phyloP scores from a whole-genome alignment of 495 filamentous ascomycete species.

The Chaetomium tenue region DNA sequence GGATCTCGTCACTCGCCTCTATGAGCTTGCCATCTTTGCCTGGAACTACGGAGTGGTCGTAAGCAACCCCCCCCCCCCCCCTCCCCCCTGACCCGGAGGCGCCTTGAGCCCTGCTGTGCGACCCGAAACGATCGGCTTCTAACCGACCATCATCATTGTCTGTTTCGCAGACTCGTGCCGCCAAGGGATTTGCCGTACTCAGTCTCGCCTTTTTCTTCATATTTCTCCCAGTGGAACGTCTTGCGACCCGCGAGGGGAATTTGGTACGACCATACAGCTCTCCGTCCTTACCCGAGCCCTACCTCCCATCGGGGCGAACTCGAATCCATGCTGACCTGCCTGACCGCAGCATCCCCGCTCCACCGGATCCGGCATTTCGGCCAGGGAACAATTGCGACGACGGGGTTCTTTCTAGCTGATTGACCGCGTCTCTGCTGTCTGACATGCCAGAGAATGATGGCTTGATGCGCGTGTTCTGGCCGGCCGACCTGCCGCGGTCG shows the following conservation, averaged over 20 bases:
- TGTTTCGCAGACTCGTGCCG: constrained; percentile 41
- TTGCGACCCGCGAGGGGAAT: constrained; percentile 46
- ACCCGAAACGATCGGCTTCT: background rate
- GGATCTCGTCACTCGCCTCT: constrained; percentile 92
- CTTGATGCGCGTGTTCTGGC: constrained; percentile 97
- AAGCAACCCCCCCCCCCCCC: constrained; percentile 43
- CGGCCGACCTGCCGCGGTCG: constrained; percentile 74
- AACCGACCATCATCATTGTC: constrained; percentile 10
- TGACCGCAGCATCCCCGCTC: constrained; percentile 75
- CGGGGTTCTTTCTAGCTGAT: constrained; percentile 82
- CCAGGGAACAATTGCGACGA: constrained; percentile 89
- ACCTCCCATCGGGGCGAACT: no score
- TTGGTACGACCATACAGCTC: constrained; percentile 38
- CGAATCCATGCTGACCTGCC: constrained; percentile 27
- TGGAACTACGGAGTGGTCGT: constrained; percentile 99
- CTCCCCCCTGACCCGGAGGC: background rate
- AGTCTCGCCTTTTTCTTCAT: constrained; percentile 45
- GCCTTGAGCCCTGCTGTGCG: background rate
- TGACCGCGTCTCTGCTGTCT: constrained; percentile 34
- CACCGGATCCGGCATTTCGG: constrained; percentile 79
- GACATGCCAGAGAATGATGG: constrained; percentile 92
- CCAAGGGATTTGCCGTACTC: constrained; percentile 45
- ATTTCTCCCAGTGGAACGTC: constrained; percentile 48
- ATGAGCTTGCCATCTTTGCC: constrained; percentile 94
- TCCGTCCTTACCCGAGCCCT: background rate